These are phyloP conservation scores for Asterophora parasitica DNA, from an alignment of 768 basidiomycete genomes.

Conservation along the genomic window DNA sequence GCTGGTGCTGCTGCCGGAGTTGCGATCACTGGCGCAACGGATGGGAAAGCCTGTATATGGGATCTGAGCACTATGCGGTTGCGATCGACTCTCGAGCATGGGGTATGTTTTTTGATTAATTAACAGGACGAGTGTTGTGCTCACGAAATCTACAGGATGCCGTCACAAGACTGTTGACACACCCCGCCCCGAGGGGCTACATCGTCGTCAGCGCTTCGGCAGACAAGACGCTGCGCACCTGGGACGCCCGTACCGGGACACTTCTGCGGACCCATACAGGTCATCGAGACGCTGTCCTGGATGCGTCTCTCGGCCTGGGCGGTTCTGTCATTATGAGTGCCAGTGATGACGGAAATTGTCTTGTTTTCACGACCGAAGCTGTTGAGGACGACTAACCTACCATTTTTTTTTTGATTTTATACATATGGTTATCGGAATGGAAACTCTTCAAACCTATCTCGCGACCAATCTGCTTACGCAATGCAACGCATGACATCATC, in stretches of 20 bases:
- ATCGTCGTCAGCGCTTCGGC: constrained; percentile 83
- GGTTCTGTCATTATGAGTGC: constrained; percentile 80
- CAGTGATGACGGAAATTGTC: constrained; percentile 84
- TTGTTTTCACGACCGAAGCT: constrained; percentile 72
- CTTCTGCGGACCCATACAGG: constrained; percentile 79
- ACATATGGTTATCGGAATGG: not conserved
- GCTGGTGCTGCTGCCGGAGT: constrained; percentile 51
- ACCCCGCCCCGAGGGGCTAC: constrained; percentile 70
- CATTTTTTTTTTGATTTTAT: not conserved
- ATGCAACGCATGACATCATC: too few species aligned
- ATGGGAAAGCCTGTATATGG: constrained; percentile 94
- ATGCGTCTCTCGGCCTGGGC: constrained; percentile 63
- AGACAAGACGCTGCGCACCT: constrained; percentile 82
- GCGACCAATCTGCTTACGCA: too few species aligned
- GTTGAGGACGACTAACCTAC: constrained; percentile 27
- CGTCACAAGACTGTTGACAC: constrained; percentile 72
- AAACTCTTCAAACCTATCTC: too few species aligned
- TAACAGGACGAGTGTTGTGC: not conserved
- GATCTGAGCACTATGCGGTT: constrained; percentile 84
- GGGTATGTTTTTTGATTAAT: constrained; percentile 39
- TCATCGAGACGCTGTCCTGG: constrained; percentile 73
- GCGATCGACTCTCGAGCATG: constrained; percentile 76
- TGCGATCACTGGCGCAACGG: constrained; percentile 84
- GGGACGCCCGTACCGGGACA: constrained; percentile 86
- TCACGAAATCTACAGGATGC: constrained; percentile 57